Base-by-base conservation (phyloP, 2,329 filamentous ascomycete genomes). In the Colletotrichum sp. region DNA sequence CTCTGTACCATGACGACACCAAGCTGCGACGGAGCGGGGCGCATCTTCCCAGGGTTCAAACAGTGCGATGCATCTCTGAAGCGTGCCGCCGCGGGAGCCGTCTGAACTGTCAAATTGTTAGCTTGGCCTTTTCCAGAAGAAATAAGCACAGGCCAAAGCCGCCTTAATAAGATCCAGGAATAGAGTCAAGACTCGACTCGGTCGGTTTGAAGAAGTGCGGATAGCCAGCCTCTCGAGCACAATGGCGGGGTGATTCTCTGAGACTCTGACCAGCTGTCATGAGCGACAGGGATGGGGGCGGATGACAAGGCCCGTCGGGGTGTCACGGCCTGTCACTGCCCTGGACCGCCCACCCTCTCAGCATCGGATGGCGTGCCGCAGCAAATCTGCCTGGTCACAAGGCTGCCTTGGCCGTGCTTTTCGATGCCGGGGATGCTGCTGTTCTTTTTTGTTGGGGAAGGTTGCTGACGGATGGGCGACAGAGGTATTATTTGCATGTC, bases 311-410 rank as follows among this genome's bases (percentile, higher is more conserved):
- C 39, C 43, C 32, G 30, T 58, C 36, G 28, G 69, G 69, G 56
- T 68, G 34, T 36, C 64, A 67, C n/a, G 58, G 58, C 74, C 74
- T 76, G 74, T 76, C 64, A 72, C 30, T 56, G 65, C 65, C 28
- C 74, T 74, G 70, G 61, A 48, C 74, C 56, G 58, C 74, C 64
- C 70, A 74, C 74, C 74, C 74, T 69, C 70, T 36, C 25, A 52
- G 64, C 34, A 73, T 73, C 70, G 74, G 70, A 76, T 60, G 74
- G 74, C 74, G 56, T 76, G 74, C 74, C 74, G 74, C 64, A 73
- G 56, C 18, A 65, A 76, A 13, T 69, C 74, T 76, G 74, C 70
- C 74, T 76, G 70, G 65, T 76, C 74, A 76, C 74, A 68, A 69
- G 74, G 74, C 74, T 76, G 73, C 70, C 70, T 64, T 73, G 73